Evolutionary conservation across 176 grass and related monocot genomes (phyloP), one percentile per base, ranked within the genome.

Genomic region (Urochloa ruziziensis): DNA sequence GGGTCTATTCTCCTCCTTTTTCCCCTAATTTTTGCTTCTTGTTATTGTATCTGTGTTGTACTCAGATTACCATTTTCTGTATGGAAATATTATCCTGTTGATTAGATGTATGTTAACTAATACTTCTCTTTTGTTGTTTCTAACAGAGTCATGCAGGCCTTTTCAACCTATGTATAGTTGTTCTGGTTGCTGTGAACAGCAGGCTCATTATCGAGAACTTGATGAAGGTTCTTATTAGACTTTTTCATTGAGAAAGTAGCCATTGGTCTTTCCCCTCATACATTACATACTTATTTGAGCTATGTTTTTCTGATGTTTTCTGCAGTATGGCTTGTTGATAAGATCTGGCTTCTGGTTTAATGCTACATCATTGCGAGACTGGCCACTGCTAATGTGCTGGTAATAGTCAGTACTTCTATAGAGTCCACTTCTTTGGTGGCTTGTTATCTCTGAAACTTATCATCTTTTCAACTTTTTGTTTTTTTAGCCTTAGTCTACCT

Each of bases 361-460:
- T 84, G 83, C 73, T 40, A 92, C 49, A 87, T 98, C 96, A 87
- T 56, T 98, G 39, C 65, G 82, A 34, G 96, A 98, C 53, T 98
- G 96, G 96, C 93, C 96, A 63, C 87, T 98, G 68, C 80, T 98
- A 62, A 98, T 98, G 96, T 95, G 96, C 67, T 98, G 96, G 93
- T 98, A 98, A 80, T 80, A 23, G 68, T 86, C 78, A 49, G 30
- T 27, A 16, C 30, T 58, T n/a, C 24, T 60, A 19, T 37, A 18
- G 33, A 27, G 2, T 52, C 15, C 25, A 29, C 39, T 72, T 52
- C 74, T 79, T 51, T 16, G 78, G 49, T 86, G 32, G 9, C 3
- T 51, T 81, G 10, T 74, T 48, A 13, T 48, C 27, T 53, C 40
- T 25, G n/a, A 69, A 87, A 48, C 62, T 48, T 58, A 86, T 39